These are phyloP conservation scores for Neurospora sp. DNA, from an alignment of 495 filamentous ascomycete genomes.

Conservation along the genomic window DNA sequence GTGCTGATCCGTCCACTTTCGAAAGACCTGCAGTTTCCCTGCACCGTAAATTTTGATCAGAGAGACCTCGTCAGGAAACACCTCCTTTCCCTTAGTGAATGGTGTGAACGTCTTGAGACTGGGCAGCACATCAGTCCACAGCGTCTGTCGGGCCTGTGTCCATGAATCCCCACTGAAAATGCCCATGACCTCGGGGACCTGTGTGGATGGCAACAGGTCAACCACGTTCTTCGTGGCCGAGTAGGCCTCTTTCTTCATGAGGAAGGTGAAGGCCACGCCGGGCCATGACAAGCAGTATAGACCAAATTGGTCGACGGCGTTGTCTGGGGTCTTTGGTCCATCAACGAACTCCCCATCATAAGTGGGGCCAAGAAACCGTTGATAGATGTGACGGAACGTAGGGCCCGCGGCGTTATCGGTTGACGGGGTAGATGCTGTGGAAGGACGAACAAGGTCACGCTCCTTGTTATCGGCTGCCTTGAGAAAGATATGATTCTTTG, in stretches of 20 bases:
- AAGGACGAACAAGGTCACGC: constrained; percentile 65
- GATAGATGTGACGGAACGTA: constrained; percentile 83
- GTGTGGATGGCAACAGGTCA: constrained; percentile 68
- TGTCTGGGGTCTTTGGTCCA: constrained; percentile 16
- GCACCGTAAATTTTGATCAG: constrained; percentile 62
- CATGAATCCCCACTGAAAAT: constrained; percentile 84
- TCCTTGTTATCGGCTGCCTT: constrained; percentile 65
- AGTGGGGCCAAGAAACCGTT: constrained; percentile 79
- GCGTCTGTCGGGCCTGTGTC: constrained; percentile 61
- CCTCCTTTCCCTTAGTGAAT: constrained; percentile 48
- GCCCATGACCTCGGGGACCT: constrained; percentile 67
- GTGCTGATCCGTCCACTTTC: constrained; percentile 43
- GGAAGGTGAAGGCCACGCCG: constrained; percentile 85
- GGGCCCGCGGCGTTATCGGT: constrained; percentile 50
- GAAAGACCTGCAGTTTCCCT: constrained; percentile 65
- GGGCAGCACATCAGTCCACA: constrained; percentile 65
- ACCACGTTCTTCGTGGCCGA: constrained; percentile 76
- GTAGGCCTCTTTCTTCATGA: constrained; percentile 65
- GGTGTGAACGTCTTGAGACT: constrained; percentile 46
- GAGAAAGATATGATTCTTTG: constrained; percentile 71
- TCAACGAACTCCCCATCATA: constrained; percentile 81
- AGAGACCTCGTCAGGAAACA: constrained; percentile 71
- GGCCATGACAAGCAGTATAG: constrained; percentile 87
- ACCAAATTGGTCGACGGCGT: constrained; percentile 19
- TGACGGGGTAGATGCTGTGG: constrained; percentile 25